Evolutionary conservation across 2,329 filamentous ascomycete genomes (phyloP).

Genomic region (Phaeosphaeriaceae sp.): DNA sequence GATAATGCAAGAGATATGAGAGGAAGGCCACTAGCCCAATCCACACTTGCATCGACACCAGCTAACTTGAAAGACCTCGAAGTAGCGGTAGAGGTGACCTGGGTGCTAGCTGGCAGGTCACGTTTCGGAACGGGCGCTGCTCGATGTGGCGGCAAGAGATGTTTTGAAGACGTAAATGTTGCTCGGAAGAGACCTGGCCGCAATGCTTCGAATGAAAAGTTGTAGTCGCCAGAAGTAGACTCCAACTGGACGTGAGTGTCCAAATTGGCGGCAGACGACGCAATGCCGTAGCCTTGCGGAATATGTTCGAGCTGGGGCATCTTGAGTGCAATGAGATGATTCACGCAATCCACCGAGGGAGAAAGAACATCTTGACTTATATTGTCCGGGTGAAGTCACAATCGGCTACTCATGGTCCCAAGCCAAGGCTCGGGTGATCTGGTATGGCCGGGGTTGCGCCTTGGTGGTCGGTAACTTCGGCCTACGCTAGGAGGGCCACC

Average conservation of each 20-base stretch:
- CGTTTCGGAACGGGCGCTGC: conserved; percentile 59
- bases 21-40: conserved; percentile 66
- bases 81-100: conserved; percentile 39
- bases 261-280: conserved; percentile 21
- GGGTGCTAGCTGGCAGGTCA: conserved; percentile 41
- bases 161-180: conserved; percentile 67
- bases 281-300: conserved; percentile 43
- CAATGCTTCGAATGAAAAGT: conserved; percentile 70
- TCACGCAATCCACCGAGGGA: background rate
- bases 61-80: conserved; percentile 57
- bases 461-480: conserved; percentile 17
- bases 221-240: conserved; percentile 53
- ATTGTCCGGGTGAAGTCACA: background rate
- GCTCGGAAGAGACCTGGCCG: conserved; percentile 71
- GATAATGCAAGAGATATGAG: conserved; percentile 62
- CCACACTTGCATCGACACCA: conserved; percentile 61
- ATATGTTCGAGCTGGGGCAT: conserved; percentile 61
- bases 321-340: conserved; percentile 10
- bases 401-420: background rate
- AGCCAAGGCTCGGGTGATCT: background rate
- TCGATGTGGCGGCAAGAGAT: conserved; percentile 71
- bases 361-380: background rate
- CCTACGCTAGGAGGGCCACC: conserved; percentile 3
- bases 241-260: conserved; percentile 50
- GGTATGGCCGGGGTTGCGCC: background rate